phyloP scores from a whole-genome alignment of 371 early-diverging fungal species.

The Fennellomyces sp. region DNA sequence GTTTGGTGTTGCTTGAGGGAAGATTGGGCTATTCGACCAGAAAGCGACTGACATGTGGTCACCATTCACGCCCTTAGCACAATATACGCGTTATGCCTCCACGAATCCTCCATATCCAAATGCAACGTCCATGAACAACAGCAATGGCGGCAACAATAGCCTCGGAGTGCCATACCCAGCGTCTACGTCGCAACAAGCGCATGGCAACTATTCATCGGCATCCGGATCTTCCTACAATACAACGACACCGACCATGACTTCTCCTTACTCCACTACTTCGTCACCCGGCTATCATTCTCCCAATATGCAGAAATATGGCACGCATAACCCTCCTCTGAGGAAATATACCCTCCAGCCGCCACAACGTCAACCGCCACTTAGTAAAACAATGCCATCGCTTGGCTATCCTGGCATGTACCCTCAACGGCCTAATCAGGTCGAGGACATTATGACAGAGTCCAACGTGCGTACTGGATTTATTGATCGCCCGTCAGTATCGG shows the following conservation, averaged over 20 bases:
- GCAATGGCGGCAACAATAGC: constrained; percentile 28
- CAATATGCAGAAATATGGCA: constrained; percentile 27
- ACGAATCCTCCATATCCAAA: constrained; percentile 24
- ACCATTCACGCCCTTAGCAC: constrained; percentile 20
- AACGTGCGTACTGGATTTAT: constrained; percentile 75
- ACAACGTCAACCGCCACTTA: constrained; percentile 38
- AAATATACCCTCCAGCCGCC: constrained; percentile 60
- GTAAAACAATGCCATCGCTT: constrained; percentile 47
- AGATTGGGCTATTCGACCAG: too few species aligned
- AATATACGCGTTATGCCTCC: constrained; percentile 51
- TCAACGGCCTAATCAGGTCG: constrained; percentile 59
- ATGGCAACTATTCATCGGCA: constrained; percentile 22
- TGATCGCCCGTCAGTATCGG: constrained; percentile 58
- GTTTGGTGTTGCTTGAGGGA: neutral
- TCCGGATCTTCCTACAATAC: constrained; percentile 24
- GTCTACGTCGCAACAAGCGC: constrained; percentile 15
- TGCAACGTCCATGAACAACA: constrained; percentile 3
- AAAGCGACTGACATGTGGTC: neutral
- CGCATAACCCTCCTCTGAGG: constrained; percentile 31
- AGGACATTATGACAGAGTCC: constrained; percentile 65
- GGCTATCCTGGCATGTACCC: constrained; percentile 79
- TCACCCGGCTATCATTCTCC: constrained; percentile 55
- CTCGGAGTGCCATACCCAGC: constrained; percentile 40
- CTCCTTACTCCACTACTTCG: constrained; percentile 50
- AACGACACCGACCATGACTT: constrained; percentile 36